Percentiles rank a stretch among this genome's conserved stretches.
These are phyloP conservation scores for Pseudogymnoascus verrucosus DNA, from an alignment of 2,329 filamentous ascomycete species.

Conservation along the genomic window DNA sequence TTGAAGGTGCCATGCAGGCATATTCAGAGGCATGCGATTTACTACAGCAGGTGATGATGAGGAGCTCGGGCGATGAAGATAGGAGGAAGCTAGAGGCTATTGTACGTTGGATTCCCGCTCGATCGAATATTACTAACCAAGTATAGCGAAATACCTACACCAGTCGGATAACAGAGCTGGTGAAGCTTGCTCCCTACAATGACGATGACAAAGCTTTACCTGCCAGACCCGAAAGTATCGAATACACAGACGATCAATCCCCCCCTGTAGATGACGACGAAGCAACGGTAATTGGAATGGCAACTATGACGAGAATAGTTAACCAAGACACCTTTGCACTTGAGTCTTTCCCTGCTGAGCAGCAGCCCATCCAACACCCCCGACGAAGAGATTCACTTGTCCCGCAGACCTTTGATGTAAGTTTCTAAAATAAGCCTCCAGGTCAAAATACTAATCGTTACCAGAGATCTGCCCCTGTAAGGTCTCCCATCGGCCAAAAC, in stretches of 20 bases:
- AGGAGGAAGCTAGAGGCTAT: conserved; percentile 87
- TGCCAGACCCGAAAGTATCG: conserved; percentile 55
- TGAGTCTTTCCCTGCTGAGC: conserved; percentile 20
- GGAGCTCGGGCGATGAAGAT: conserved; percentile 79
- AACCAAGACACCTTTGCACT: conserved; percentile 29
- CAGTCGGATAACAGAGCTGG: conserved; percentile 78
- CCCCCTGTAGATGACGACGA: conserved; percentile 36
- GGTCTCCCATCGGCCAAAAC: conserved; percentile 17
- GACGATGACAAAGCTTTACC: conserved; percentile 69
- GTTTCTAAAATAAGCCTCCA: conserved; percentile 16
- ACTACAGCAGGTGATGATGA: conserved; percentile 76
- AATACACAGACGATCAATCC: conserved; percentile 35
- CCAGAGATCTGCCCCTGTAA: conserved; percentile 16
- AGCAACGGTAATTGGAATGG: conserved; percentile 41
- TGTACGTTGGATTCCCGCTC: conserved; percentile 47
- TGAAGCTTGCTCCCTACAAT: conserved; percentile 50
- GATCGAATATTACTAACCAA: conserved; percentile 16
- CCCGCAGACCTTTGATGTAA: conserved; percentile 23
- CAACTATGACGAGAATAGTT: conserved; percentile 43
- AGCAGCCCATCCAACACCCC: conserved; percentile 23
- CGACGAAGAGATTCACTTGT: conserved; percentile 29
- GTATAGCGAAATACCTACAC: conserved; percentile 77
- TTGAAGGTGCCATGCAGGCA: conserved; percentile 80
- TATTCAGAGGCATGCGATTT: conserved; percentile 87
- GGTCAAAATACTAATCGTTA: conserved; percentile 21